These are phyloP conservation scores for Fusarium nelsonii DNA, from an alignment of 2,329 filamentous ascomycete species.

Conservation along the genomic window DNA sequence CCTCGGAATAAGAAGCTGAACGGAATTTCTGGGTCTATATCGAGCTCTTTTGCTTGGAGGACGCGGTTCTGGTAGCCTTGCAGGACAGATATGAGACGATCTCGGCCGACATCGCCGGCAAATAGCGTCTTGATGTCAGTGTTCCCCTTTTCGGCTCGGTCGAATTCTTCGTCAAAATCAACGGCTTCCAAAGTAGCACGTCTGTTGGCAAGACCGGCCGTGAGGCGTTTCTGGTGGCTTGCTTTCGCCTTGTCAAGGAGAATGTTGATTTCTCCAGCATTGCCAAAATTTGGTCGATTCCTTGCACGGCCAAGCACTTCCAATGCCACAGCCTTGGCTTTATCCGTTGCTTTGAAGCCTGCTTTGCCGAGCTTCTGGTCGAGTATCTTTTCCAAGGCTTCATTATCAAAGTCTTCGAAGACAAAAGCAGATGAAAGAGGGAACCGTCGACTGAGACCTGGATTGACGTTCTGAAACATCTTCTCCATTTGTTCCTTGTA, in stretches of 20 bases:
- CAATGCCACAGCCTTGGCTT: conserved; percentile 66
- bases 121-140: conserved; percentile 68
- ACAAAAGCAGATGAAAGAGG: conserved; percentile 72
- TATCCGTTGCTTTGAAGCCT: conserved; percentile 64
- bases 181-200: conserved; percentile 79
- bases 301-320: conserved; percentile 70
- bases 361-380: conserved; percentile 71
- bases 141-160: conserved; percentile 55
- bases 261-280: conserved; percentile 78
- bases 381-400: conserved; percentile 70
- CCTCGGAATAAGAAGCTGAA: conserved; percentile 79
- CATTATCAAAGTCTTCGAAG: conserved; percentile 76
- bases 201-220: conserved; percentile 33
- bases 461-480: conserved; percentile 82
- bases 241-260: conserved; percentile 39
- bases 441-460: conserved; percentile 76
- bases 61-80: conserved; percentile 66
- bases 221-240: conserved; percentile 42
- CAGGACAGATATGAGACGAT: conserved; percentile 65
- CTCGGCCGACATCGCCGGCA: conserved; percentile 68
- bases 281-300: conserved; percentile 78
- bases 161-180: conserved; percentile 77
- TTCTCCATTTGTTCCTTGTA: conserved; percentile 77
- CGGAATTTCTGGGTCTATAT: conserved; percentile 61
- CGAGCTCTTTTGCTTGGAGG: conserved; percentile 41